Evolutionary conservation across 2,329 filamentous ascomycete species (phyloP).

Genomic region (Nemania sp.): DNA sequence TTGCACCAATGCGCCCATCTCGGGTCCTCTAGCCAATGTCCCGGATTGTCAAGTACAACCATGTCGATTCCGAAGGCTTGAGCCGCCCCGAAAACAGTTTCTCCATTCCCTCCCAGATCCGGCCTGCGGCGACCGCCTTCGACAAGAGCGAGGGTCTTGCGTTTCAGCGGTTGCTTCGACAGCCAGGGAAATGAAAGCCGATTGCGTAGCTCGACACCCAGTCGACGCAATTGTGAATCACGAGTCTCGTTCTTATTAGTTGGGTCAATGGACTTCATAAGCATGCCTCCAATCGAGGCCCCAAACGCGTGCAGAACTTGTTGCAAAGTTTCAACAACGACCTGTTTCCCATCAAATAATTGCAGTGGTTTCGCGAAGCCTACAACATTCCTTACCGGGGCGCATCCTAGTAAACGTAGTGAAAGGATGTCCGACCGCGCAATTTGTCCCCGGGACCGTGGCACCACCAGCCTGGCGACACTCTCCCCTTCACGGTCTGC

Average conservation of each 20-base stretch:
- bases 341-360: slow-evolving; percentile 3
- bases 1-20: not conserved
- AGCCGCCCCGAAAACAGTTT: not conserved
- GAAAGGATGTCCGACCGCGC: slow-evolving; percentile 8
- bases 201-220: slow-evolving; percentile 7
- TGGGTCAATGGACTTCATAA: slow-evolving; percentile 1
- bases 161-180: not conserved
- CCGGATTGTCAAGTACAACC: not conserved
- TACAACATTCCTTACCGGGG: not conserved
- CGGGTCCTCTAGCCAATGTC: not conserved
- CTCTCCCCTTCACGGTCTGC: not conserved
- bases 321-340: not conserved
- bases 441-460: slow-evolving; percentile 1
- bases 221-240: not conserved
- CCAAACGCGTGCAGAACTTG: not conserved
- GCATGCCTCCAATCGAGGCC: not conserved
- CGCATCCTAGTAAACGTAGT: not conserved
- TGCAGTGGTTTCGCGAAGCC: slow-evolving; percentile 9
- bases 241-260: not conserved
- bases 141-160: slow-evolving; percentile 1
- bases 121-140: not conserved
- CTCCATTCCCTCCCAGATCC: not conserved
- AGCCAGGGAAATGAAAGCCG: slow-evolving; percentile 10
- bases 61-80: not conserved
- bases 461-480: not conserved